phyloP scores from a whole-genome alignment of 164 flowering plant genomes.

The Akebia trifoliata region DNA sequence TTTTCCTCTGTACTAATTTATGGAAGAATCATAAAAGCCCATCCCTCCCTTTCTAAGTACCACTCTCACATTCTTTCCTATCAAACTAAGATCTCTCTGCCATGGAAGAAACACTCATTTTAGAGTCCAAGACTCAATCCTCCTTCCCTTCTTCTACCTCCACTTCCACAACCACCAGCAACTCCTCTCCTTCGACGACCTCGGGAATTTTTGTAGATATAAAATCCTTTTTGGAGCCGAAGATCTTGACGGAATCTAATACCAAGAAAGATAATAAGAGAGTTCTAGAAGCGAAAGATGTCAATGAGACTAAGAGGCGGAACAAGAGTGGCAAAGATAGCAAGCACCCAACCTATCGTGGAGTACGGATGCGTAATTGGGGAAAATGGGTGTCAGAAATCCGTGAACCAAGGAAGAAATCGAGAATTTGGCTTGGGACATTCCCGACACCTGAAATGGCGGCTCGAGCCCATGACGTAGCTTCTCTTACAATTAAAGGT shows the following conservation, averaged over 20 bases:
- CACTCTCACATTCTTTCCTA: background rate
- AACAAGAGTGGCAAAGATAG: slow-evolving; percentile 7
- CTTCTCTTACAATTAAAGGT: slow-evolving; percentile 45
- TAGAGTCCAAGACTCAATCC: slow-evolving; percentile 1
- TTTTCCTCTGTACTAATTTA: background rate
- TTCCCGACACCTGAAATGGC: too few species aligned
- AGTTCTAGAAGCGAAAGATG: background rate
- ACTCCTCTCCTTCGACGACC: too few species aligned
- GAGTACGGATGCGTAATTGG: slow-evolving; percentile 54
- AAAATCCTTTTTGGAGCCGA: too few species aligned
- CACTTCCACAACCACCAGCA: slow-evolving; percentile 8
- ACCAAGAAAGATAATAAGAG: background rate
- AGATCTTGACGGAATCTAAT: background rate
- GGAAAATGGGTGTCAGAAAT: slow-evolving; percentile 64
- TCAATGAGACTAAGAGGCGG: slow-evolving; percentile 14
- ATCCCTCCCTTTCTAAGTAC: background rate
- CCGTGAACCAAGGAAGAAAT: slow-evolving; percentile 50
- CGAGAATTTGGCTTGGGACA: too few species aligned
- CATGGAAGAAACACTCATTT: slow-evolving; percentile 6
- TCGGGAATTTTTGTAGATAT: too few species aligned
- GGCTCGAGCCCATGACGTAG: too few species aligned
- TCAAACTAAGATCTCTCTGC: background rate
- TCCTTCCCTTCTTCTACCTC: slow-evolving; percentile 11
- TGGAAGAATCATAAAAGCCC: slow-evolving; percentile 15
- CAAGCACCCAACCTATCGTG: slow-evolving; percentile 35